phyloP scores from a whole-genome alignment of 2,329 filamentous ascomycete genomes.

The Grosmannia huntii region DNA sequence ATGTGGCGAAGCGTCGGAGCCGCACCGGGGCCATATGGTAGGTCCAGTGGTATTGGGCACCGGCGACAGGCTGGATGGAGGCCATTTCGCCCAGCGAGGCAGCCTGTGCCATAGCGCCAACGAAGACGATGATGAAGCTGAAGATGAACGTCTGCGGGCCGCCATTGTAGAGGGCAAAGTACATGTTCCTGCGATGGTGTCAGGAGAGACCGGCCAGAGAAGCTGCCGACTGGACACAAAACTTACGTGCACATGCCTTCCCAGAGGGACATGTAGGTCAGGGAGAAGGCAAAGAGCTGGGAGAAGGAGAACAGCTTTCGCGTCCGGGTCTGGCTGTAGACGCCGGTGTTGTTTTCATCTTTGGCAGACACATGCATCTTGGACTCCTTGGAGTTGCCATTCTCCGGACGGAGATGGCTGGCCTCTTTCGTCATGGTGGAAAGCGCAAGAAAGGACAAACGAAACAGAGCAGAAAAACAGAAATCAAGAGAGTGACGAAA shows the following conservation, averaged over 20 bases:
- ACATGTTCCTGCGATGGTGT: slow-evolving; percentile 7
- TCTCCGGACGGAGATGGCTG: neutral
- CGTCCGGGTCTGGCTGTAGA: slow-evolving; percentile 8
- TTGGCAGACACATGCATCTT: neutral
- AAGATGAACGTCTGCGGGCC: slow-evolving; percentile 19
- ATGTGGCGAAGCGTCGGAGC: slow-evolving; percentile 4
- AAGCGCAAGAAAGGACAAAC: neutral
- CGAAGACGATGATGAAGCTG: slow-evolving; percentile 18
- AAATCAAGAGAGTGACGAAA: neutral
- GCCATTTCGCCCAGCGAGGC: slow-evolving; percentile 26
- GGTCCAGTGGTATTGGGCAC: slow-evolving; percentile 30
- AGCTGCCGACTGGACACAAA: too few relatives aligned
- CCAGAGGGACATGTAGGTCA: slow-evolving; percentile 7
- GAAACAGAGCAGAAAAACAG: neutral
- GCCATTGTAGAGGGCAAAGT: slow-evolving; percentile 19
- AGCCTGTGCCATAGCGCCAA: slow-evolving; percentile 19
- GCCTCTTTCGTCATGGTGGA: neutral
- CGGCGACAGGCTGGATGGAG: slow-evolving; percentile 26
- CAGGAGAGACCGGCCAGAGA: neutral
- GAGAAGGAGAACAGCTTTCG: slow-evolving; percentile 6
- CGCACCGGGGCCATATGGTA: slow-evolving; percentile 8
- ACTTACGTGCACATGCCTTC: slow-evolving; percentile 7
- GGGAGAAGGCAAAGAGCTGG: slow-evolving; percentile 8
- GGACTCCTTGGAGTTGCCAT: neutral
- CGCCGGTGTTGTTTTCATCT: neutral